A percentile compares a stretch with the other conserved stretches of the same genome.
Conservation (phyloP, 352 stramenopile genomes). For the Phytophthora sansomeana region DNA sequence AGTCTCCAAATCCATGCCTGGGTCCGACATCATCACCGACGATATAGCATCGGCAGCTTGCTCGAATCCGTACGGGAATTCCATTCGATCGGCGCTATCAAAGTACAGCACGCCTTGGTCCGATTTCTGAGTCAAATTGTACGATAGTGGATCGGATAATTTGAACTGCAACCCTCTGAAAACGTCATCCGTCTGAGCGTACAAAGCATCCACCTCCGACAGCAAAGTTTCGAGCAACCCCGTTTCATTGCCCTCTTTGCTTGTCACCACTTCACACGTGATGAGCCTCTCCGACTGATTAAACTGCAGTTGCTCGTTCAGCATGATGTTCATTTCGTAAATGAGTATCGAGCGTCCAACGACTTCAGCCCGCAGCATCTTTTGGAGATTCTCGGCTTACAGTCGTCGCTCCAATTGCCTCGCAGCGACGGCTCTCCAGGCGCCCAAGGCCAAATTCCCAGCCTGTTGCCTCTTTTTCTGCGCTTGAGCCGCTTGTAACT, state of each 20-base stretch:
- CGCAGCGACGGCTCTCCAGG: conserved; percentile 22
- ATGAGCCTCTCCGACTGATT: not conserved
- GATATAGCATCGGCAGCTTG: conserved; percentile 11
- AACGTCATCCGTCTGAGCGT: conserved; percentile 21
- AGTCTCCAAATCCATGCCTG: not conserved
- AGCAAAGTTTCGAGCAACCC: conserved; percentile 10
- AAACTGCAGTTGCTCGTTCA: conserved; percentile 1
- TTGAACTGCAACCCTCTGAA: conserved; percentile 16
- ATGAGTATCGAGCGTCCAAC: conserved; percentile 10
- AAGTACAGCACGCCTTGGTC: conserved; percentile 21
- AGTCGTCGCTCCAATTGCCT: conserved; percentile 23
- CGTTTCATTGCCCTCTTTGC: not conserved
- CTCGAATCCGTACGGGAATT: conserved; percentile 17
- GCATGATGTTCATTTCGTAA: conserved; percentile 9
- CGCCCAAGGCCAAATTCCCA: conserved; percentile 3
- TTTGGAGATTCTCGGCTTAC: conserved; percentile 17
- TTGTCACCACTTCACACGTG: conserved; percentile 4
- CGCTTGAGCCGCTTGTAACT: not conserved
- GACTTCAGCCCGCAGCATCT: conserved; percentile 15
- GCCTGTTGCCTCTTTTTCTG: not conserved
- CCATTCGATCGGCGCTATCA: conserved; percentile 26
- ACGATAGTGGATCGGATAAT: not conserved
- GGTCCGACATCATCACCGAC: conserved; percentile 17
- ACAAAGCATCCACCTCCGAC: conserved; percentile 4
- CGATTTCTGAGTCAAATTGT: conserved; percentile 12